These are phyloP conservation scores for Cryptosporidium meleagridis DNA, from an alignment of 169 alveolate genomes.

Conservation along the genomic window DNA sequence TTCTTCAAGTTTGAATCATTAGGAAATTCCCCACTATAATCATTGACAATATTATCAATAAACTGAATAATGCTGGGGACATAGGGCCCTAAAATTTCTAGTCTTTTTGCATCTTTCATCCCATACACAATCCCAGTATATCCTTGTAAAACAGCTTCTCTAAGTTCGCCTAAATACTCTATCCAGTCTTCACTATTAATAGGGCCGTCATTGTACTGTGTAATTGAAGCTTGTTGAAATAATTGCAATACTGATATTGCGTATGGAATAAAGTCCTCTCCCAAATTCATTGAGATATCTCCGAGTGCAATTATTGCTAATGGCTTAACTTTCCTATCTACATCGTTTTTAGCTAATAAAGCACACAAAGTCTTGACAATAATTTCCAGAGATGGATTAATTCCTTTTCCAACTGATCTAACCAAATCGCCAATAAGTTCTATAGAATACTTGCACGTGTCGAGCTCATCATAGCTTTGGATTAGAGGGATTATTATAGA, in stretches of 20 bases:
- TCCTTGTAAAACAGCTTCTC: slow-evolving; percentile 89
- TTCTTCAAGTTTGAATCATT: slow-evolving; percentile 57
- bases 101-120: slow-evolving; percentile 85
- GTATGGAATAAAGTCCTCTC: slow-evolving; percentile 83
- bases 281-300: slow-evolving; percentile 90
- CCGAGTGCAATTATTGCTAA: slow-evolving; percentile 89
- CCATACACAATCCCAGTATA: slow-evolving; percentile 90
- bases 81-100: slow-evolving; percentile 81
- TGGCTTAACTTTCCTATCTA: slow-evolving; percentile 88
- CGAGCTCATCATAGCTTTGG: slow-evolving; percentile 63
- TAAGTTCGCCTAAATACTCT: slow-evolving; percentile 88
- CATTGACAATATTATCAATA: slow-evolving; percentile 77
- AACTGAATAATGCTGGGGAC: slow-evolving; percentile 87
- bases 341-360: slow-evolving; percentile 76
- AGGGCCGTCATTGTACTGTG: slow-evolving; percentile 88
- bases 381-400: slow-evolving; percentile 32
- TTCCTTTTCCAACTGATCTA: slow-evolving; percentile 61
- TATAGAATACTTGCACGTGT: slow-evolving; percentile 52
- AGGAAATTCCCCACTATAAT: slow-evolving; percentile 63
- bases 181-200: slow-evolving; percentile 91
- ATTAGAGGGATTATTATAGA: slow-evolving; percentile 43
- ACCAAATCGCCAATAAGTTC: slow-evolving; percentile 64
- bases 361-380: slow-evolving; percentile 59
- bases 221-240: slow-evolving; percentile 88
- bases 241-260: slow-evolving; percentile 84